Base-by-base conservation (phyloP, 148 eudicot species). In the Cornus controversa region DNA sequence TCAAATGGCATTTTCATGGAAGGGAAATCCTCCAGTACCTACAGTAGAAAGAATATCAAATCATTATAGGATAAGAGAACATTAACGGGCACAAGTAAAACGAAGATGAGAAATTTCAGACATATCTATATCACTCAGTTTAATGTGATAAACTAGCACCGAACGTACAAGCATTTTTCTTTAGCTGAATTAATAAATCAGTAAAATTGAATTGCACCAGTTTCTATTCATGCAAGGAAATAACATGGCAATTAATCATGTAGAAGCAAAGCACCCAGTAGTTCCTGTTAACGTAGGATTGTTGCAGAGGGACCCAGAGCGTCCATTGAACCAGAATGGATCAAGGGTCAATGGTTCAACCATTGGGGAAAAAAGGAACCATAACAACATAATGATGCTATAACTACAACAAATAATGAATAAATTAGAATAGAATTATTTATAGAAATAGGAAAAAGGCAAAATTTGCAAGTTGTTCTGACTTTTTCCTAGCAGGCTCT, bases 1-100 rank as follows among this genome's bases (percentile, higher is more conserved):
- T 93, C 96, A 77, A 94, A 93, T 69, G 97, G 97, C 90, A 94
- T 91, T 78, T 92, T 91, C 68, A 94, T 96, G 34, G 98, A 94
- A 40, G 97, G 97, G 67, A 94, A 94, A 87, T 93, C 98, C 78
- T 90, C 91, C 40, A 94, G 77, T 70, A 94, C 97, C 98, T 93
- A 76, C 40, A 80, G 14, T 16, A 65, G 10, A 28, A 45, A 50
- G 60, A 31, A 64, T 23, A 62, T 15, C 25, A 34, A 54, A 42
- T 67, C 34, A 54, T 3, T 57, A 14, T 57, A 54, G 13, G 29
- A 37, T 54, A 34, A 40, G 15, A 70, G 29, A 78, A 73, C n/a
- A 53, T 45, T 26, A 23, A 63, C 18, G 57, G 40, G n/a, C 8
- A 4, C 29, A 37, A 47, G 29, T 40, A 23, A 78, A 63, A 18